A percentile compares a stretch with the other conserved stretches of the same genome.
phyloP scores from a whole-genome alignment of 345 rosid species.

The Trapa bicornis region DNA sequence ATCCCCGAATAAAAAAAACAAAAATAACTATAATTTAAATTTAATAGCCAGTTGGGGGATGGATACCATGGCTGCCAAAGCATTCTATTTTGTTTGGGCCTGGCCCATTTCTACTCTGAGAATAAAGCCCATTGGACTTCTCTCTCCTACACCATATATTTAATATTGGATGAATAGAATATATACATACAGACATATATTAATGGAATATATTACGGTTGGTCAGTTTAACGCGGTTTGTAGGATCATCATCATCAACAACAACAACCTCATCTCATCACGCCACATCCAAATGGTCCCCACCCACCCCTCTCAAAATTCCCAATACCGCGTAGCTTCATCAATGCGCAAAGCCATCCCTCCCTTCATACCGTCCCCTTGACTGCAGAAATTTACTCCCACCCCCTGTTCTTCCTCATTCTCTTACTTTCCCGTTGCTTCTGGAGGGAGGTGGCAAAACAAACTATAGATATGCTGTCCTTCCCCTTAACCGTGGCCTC shows the following conservation, averaged over 20 bases:
- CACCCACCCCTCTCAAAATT: not conserved
- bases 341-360: not conserved
- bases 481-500: slow-evolving; percentile 7
- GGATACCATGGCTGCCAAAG: too few species aligned
- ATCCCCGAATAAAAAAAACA: too few species aligned
- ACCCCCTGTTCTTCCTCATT: not conserved
- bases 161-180: too few species aligned
- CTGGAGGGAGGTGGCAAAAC: not conserved
- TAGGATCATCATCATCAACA: not conserved
- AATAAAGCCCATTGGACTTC: too few species aligned
- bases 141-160: too few species aligned
- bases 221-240: slow-evolving; percentile 10
- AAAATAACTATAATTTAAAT: too few species aligned
- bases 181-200: too few species aligned
- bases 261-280: too few species aligned
- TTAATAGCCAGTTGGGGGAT: too few species aligned
- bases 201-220: too few species aligned
- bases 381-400: not conserved
- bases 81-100: too few species aligned
- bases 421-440: not conserved
- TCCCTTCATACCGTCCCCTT: not conserved
- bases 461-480: slow-evolving; percentile 9
- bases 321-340: slow-evolving; percentile 7
- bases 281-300: not conserved
- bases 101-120: too few species aligned